A percentile compares a stretch with the other conserved stretches of the same genome.
phyloP scores from a whole-genome alignment of 2,329 filamentous ascomycete species.

The Venturia aucupariae region DNA sequence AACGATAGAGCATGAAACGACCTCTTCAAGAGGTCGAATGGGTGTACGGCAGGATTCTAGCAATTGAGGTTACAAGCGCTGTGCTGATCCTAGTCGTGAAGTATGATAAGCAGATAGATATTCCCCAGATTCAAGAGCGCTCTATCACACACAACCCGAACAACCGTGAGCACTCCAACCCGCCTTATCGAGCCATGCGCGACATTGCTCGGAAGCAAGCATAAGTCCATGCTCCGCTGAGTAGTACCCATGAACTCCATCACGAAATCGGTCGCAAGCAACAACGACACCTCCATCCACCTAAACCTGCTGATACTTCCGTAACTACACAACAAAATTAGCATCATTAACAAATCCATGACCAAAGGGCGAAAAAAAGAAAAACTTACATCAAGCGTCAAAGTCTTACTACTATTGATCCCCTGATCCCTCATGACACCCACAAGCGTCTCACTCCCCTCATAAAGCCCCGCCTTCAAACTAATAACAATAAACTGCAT shows the following conservation, averaged over 20 bases:
- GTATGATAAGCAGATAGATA: background rate
- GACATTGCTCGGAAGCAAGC: too few relatives aligned
- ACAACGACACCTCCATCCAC: too few relatives aligned
- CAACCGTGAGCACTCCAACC: background rate
- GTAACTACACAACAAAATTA: conserved; percentile 10
- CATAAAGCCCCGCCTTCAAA: conserved; percentile 90
- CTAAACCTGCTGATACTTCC: conserved; percentile 14
- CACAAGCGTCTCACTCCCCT: conserved; percentile 90
- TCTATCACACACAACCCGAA: background rate
- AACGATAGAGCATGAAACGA: too few relatives aligned
- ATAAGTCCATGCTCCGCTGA: too few relatives aligned
- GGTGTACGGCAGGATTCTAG: too few relatives aligned
- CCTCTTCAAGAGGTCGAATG: too few relatives aligned
- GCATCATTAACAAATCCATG: conserved; percentile 2
- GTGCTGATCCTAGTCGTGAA: background rate
- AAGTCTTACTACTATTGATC: conserved; percentile 80
- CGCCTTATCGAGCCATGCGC: background rate
- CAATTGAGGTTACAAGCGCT: too few relatives aligned
- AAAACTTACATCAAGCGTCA: conserved; percentile 86
- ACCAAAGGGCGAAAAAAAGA: background rate
- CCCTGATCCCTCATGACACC: conserved; percentile 93
- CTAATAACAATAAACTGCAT: conserved; percentile 99
- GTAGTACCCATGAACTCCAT: background rate
- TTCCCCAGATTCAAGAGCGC: background rate
- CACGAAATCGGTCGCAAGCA: too few relatives aligned